Conservation (phyloP, 1,139 yeast genomes). For the Magnusiomyces ingens region DNA sequence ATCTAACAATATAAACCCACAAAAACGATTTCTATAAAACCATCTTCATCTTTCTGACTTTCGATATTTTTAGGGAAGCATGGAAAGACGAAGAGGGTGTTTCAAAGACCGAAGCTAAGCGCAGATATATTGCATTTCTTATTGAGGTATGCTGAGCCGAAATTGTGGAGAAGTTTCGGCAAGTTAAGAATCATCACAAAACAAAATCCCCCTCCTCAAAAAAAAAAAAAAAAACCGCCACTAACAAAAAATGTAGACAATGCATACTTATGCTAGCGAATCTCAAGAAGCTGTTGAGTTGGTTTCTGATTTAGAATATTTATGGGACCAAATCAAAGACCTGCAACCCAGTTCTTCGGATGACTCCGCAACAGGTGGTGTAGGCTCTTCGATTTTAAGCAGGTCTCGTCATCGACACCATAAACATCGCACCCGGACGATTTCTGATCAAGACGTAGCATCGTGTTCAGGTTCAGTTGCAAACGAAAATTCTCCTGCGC, state of each 20-base stretch:
- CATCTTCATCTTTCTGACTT: neutral
- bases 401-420: too few species aligned
- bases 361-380: neutral
- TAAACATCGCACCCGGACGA: too few species aligned
- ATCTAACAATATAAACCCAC: neutral
- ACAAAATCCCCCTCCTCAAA: too few species aligned
- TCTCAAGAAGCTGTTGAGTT: constrained; percentile 63
- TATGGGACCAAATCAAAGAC: constrained; percentile 72
- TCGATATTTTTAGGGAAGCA: constrained; percentile 44
- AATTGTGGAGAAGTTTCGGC: too few species aligned
- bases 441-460: too few species aligned
- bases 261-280: constrained; percentile 64
- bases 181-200: too few species aligned
- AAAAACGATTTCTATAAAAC: neutral
- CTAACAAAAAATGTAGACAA: constrained; percentile 41
- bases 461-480: too few species aligned
- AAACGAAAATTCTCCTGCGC: neutral
- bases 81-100: constrained; percentile 75
- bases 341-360: constrained; percentile 23
- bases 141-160: constrained; percentile 29
- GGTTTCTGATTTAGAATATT: constrained; percentile 56
- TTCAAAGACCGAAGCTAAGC: constrained; percentile 66
- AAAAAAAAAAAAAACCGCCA: too few species aligned
- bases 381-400: too few species aligned
- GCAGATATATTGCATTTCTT: constrained; percentile 57